Evolutionary conservation across 306 rosid genomes (phyloP).

Genomic region (Glycine soja): DNA sequence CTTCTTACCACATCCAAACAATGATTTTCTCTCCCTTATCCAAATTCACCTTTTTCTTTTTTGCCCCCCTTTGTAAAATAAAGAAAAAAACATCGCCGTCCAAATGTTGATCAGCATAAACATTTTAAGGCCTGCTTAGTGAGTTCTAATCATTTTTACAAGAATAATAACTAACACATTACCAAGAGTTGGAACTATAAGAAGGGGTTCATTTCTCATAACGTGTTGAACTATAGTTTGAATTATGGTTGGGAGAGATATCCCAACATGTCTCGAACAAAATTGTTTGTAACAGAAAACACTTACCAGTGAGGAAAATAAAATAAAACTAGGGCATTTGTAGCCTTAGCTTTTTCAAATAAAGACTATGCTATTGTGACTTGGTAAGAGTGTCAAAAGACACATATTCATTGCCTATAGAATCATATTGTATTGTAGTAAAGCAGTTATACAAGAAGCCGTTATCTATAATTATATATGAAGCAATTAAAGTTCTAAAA

Average conservation of each 20-base stretch:
- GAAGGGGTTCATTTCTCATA: no score
- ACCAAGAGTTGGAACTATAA: no score
- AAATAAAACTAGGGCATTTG: background rate
- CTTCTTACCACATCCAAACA: slow-evolving; percentile 48
- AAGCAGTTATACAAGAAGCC: slow-evolving; percentile 47
- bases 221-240: no score
- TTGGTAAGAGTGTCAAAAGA: slow-evolving; percentile 19
- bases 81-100: background rate
- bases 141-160: no score
- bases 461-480: background rate
- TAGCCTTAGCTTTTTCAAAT: background rate
- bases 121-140: slow-evolving; percentile 5
- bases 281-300: no score
- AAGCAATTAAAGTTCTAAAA: slow-evolving; percentile 24
- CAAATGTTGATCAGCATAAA: background rate
- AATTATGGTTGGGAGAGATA: no score
- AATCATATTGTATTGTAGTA: slow-evolving; percentile 34
- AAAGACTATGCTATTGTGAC: background rate
- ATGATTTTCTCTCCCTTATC: slow-evolving; percentile 44
- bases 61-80: slow-evolving; percentile 17
- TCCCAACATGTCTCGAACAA: no score
- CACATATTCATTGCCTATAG: slow-evolving; percentile 37
- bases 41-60: slow-evolving; percentile 38
- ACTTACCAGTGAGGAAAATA: no score
- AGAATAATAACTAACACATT: no score